A percentile compares a stretch with the other conserved stretches of the same genome.
Evolutionary conservation across 495 filamentous ascomycete genomes (phyloP).

Genomic region (Sordaria brevicollis): DNA sequence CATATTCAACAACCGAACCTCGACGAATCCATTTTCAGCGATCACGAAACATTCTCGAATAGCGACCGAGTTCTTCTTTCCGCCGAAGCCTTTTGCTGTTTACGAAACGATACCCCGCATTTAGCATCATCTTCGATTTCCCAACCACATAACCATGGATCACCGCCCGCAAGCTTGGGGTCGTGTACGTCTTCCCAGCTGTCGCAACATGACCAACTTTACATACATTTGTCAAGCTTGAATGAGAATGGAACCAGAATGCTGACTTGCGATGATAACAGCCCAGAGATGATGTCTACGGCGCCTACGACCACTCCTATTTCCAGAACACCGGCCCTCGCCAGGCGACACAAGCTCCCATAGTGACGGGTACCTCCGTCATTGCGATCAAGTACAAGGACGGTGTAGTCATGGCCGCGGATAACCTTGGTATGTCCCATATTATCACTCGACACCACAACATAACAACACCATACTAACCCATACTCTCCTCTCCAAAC

Average conservation of each 20-base stretch:
- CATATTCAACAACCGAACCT: background rate
- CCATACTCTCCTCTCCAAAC: background rate
- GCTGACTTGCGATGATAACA: slow-evolving; percentile 22
- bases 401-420: slow-evolving; percentile 90
- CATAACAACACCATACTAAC: slow-evolving; percentile 3
- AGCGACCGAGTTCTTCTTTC: background rate
- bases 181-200: slow-evolving; percentile 52
- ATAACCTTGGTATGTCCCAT: slow-evolving; percentile 68
- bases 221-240: background rate
- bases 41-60: background rate
- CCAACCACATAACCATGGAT: slow-evolving; percentile 52
- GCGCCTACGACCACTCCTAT: slow-evolving; percentile 79
- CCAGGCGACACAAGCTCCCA: slow-evolving; percentile 77
- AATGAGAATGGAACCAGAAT: background rate
- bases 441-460: background rate
- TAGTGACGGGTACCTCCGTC: slow-evolving; percentile 94
- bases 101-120: background rate
- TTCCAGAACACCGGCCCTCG: slow-evolving; percentile 60
- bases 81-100: background rate
- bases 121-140: slow-evolving; percentile 4
- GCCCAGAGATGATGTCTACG: slow-evolving; percentile 95
- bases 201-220: background rate
- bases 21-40: background rate
- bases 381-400: slow-evolving; percentile 89
- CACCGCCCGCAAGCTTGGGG: slow-evolving; percentile 95